Conservation (phyloP, 2,329 filamentous ascomycete species). For the Cladorrhinum sp. region DNA sequence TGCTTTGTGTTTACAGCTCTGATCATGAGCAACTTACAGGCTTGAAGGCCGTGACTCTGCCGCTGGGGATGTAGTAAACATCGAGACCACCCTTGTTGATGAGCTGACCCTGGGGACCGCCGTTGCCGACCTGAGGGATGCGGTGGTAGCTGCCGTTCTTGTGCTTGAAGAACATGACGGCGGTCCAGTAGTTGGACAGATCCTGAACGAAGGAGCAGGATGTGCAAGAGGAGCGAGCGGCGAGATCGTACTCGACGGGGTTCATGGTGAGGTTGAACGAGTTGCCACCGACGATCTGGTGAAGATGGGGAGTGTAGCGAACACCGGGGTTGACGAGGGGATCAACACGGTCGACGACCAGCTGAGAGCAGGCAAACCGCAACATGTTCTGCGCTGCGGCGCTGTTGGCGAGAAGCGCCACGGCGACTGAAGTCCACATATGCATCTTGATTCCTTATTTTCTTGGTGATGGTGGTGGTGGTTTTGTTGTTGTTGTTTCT, state of each 20-base stretch:
- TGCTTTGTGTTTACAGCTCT: too few species aligned
- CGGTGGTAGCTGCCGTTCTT: conserved; percentile 43
- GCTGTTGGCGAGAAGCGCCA: conserved; percentile 31
- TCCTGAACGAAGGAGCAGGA: conserved; percentile 44
- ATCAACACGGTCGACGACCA: conserved; percentile 46
- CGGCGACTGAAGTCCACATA: conserved; percentile 26
- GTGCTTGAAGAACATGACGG: conserved; percentile 45
- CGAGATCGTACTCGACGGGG: conserved; percentile 35
- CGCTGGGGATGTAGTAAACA: conserved; percentile 44
- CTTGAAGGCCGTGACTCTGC: conserved; percentile 42
- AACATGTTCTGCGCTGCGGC: conserved; percentile 40
- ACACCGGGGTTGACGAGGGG: conserved; percentile 45
- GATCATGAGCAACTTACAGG: conserved; percentile 28
- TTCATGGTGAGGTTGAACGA: conserved; percentile 45
- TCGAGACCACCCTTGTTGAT: conserved; percentile 44
- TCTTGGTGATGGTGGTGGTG: background rate
- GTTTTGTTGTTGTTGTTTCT: background rate
- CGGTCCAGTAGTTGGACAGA: conserved; percentile 47
- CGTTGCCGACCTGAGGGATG: conserved; percentile 44
- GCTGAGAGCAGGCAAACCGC: conserved; percentile 47
- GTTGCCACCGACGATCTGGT: conserved; percentile 47
- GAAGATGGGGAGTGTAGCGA: conserved; percentile 44
- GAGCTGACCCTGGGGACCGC: conserved; percentile 42
- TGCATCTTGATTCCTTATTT: conserved; percentile 26
- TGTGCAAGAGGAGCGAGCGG: conserved; percentile 39